Evolutionary conservation across 1,139 yeast species (phyloP).

Genomic region (Saccharomyces hybrid): DNA sequence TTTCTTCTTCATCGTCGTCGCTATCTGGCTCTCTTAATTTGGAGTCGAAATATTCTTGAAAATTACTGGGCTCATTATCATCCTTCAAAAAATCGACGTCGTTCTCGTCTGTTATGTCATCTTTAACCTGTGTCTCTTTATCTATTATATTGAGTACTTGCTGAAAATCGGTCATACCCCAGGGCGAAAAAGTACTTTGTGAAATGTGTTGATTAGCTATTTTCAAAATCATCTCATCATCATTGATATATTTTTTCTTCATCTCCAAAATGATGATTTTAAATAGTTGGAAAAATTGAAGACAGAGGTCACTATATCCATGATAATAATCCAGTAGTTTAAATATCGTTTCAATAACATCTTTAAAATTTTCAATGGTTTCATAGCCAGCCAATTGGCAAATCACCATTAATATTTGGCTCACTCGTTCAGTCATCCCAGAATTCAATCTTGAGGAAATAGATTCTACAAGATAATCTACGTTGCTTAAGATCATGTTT

Average conservation of each 20-base stretch:
- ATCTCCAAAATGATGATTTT: slow-evolving; percentile 55
- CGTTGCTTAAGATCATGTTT: slow-evolving; percentile 52
- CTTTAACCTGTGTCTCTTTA: slow-evolving; percentile 4
- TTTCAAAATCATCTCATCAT: slow-evolving; percentile 16
- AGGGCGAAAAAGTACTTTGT: slow-evolving; percentile 16
- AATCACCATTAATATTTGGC: slow-evolving; percentile 61
- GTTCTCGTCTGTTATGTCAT: slow-evolving; percentile 7
- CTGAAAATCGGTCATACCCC: slow-evolving; percentile 21
- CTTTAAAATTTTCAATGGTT: slow-evolving; percentile 60
- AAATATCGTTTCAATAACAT: slow-evolving; percentile 66
- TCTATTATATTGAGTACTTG: slow-evolving; percentile 18
- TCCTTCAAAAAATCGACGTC: slow-evolving; percentile 2
- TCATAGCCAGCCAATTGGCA: slow-evolving; percentile 62
- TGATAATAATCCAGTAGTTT: slow-evolving; percentile 75
- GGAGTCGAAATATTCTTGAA: slow-evolving; percentile 28
- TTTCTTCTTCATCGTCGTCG: slow-evolving; percentile 24
- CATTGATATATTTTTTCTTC: slow-evolving; percentile 34
- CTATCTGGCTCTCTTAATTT: slow-evolving; percentile 18
- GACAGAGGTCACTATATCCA: slow-evolving; percentile 65
- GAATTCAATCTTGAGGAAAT: slow-evolving; percentile 61
- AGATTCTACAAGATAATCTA: slow-evolving; percentile 75
- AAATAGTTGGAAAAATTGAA: slow-evolving; percentile 69
- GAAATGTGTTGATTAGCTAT: slow-evolving; percentile 9
- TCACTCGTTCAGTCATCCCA: slow-evolving; percentile 66
- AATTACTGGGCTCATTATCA: slow-evolving; percentile 18